Percentiles rank a stretch among this genome's conserved stretches.
phyloP scores from a whole-genome alignment of 1,284 basidiomycete genomes.

The Moesziomyces antarcticus region DNA sequence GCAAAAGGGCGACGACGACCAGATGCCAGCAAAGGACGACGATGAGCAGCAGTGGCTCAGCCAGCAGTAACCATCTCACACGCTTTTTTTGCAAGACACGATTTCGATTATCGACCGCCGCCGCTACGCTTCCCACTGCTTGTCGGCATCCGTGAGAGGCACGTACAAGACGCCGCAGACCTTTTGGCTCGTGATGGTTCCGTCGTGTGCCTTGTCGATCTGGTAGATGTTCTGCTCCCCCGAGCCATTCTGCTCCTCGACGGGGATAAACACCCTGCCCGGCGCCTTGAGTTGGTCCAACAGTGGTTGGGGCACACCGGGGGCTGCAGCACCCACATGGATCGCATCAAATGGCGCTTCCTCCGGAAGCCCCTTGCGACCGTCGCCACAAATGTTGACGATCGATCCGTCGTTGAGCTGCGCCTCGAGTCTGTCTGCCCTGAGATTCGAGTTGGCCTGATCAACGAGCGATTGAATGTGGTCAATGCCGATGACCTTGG shows the following conservation, averaged over 20 bases:
- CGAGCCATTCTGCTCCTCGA: conserved; percentile 72
- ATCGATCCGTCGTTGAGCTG: conserved; percentile 75
- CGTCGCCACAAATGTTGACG: conserved; percentile 77
- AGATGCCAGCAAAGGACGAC: conserved; percentile 48
- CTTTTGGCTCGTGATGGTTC: conserved; percentile 76
- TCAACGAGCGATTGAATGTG: conserved; percentile 75
- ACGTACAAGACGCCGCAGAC: conserved; percentile 79
- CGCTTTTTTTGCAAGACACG: no score
- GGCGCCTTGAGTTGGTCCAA: conserved; percentile 80
- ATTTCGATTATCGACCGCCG: neutral
- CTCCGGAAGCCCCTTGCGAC: conserved; percentile 71
- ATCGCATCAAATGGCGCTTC: conserved; percentile 85
- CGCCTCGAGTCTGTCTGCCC: conserved; percentile 75
- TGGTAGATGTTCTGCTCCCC: conserved; percentile 54
- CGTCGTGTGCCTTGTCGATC: conserved; percentile 74
- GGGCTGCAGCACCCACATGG: conserved; percentile 90
- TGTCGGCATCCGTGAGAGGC: conserved; percentile 53
- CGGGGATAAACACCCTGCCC: conserved; percentile 93
- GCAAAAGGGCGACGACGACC: conserved; percentile 42
- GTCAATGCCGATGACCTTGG: conserved; percentile 86
- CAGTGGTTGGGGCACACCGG: conserved; percentile 73
- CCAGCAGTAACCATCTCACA: conserved; percentile 10
- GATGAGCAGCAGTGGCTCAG: conserved; percentile 45
- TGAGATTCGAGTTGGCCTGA: conserved; percentile 78
- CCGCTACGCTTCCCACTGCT: conserved; percentile 37